Base-by-base conservation (phyloP, 2,329 filamentous ascomycete genomes). In the Corinectria fuckeliana region DNA sequence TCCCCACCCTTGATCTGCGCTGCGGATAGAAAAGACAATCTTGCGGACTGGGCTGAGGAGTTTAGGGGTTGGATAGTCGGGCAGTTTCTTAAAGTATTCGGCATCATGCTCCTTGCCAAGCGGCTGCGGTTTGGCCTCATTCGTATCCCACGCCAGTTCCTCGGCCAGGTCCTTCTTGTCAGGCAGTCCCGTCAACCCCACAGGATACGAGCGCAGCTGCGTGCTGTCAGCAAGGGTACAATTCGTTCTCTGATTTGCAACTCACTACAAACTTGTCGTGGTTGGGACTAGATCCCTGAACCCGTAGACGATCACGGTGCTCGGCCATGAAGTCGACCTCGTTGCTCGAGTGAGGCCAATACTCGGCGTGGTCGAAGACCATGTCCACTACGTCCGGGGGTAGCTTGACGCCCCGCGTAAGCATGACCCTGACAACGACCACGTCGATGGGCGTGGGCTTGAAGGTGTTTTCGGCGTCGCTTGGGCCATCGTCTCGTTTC, bases 291-390 rank as follows among this genome's bases (percentile, higher is more conserved):
- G 50, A 47, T 2, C 71, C 76, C 2, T 20, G 32, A 9, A 77
- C 66, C 1, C 54, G 49, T 2, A 76, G 36, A 5, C 62, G 41
- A 16, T 54, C 48, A 4, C 58, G 62, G 4, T 73, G 65, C 47
- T 73, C 61, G 4, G 50, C 50, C 3, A 42, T 45, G 39, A 64
- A 75, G 16, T 77, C 62, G 11, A 77, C 62, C 25, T 70, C 69
- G 20, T 73, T 77, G 50, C 66, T 71, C 2, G 81, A 80, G 63
- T 82, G 82, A 13, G 81, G 81, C 86, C 87, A 89, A 72, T 88
- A 89, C 72, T 88, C 85, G 54, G 85, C 87, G 25, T 77, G 70
- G 66, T 89, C 86, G 53, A 88, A 72, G 44, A 89, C 80, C 44
- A 72, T 70, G 66, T 88, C 81, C 34, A 86, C 75, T 0, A 89